phyloP scores from a whole-genome alignment of 768 basidiomycete genomes.

The Tricholoma flavovirens region DNA sequence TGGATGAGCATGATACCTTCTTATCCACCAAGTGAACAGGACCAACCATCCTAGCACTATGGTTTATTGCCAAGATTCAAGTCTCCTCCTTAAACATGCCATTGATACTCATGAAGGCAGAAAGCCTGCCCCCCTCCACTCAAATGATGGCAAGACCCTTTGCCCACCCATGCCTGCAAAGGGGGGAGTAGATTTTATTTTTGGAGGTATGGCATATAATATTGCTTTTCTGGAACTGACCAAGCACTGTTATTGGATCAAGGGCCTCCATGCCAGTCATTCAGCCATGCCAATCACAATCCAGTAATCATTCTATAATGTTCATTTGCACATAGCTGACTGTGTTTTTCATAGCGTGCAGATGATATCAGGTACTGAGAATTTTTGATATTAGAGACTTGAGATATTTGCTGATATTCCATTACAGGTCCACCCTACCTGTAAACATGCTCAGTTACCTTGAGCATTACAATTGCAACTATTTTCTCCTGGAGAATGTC shows the following conservation, averaged over 20 bases:
- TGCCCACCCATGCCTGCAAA: slow-evolving; percentile 48
- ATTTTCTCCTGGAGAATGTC: slow-evolving; percentile 73
- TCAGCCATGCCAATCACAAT: slow-evolving; percentile 56
- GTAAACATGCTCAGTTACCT: slow-evolving; percentile 69
- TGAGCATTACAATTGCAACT: slow-evolving; percentile 57
- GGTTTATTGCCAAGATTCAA: slow-evolving; percentile 65
- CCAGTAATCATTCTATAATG: slow-evolving; percentile 40
- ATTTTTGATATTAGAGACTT: not conserved
- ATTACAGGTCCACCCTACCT: slow-evolving; percentile 50
- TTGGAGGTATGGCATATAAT: slow-evolving; percentile 46
- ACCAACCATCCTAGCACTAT: slow-evolving; percentile 52
- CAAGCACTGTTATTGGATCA: not conserved
- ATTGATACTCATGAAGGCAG: slow-evolving; percentile 41
- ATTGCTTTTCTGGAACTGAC: not conserved
- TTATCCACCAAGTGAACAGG: slow-evolving; percentile 28
- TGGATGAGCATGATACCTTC: not conserved
- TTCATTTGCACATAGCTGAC: not conserved
- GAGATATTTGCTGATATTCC: slow-evolving; percentile 4
- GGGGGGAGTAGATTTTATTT: slow-evolving; percentile 65
- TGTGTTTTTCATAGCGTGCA: slow-evolving; percentile 32
- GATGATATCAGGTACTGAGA: slow-evolving; percentile 52
- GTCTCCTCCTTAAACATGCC: slow-evolving; percentile 52
- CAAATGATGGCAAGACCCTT: slow-evolving; percentile 32
- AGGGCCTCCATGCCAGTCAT: slow-evolving; percentile 79
- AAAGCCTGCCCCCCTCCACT: slow-evolving; percentile 32